Evolutionary conservation across 139 green algal genomes (phyloP).

Genomic region (Chlamydomonas sp.): DNA sequence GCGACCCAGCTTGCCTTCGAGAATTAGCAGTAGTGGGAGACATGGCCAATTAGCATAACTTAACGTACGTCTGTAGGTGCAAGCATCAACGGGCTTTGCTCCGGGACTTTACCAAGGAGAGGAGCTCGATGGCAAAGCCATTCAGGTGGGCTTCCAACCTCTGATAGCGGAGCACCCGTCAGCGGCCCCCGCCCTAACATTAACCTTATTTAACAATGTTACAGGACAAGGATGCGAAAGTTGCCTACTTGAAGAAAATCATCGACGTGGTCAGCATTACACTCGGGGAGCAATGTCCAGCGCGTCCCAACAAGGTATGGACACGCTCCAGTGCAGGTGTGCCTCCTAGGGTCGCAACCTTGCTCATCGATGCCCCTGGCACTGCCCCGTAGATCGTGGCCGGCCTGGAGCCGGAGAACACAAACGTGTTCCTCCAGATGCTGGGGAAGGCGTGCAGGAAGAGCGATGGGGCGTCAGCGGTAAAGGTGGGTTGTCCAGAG

Average conservation of each 20-base stretch:
- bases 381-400: conserved; percentile 75
- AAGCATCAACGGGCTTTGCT: conserved; percentile 77
- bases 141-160: conserved; percentile 50
- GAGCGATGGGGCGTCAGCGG: conserved; percentile 44
- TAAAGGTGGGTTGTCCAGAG: conserved; percentile 42
- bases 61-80: conserved; percentile 57
- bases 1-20: neutral
- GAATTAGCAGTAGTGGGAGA: too few species aligned
- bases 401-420: conserved; percentile 85
- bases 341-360: neutral
- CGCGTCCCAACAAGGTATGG: conserved; percentile 75
- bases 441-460: conserved; percentile 58
- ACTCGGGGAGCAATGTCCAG: conserved; percentile 64
- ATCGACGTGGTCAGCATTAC: conserved; percentile 69
- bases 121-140: conserved; percentile 73
- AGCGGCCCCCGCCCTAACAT: neutral
- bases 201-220: neutral
- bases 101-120: conserved; percentile 69
- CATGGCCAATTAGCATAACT: too few species aligned
- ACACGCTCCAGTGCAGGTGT: neutral
- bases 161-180: too few species aligned
- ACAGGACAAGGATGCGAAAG: conserved; percentile 85
- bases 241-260: conserved; percentile 84
- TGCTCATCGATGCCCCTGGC: neutral
- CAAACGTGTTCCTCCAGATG: conserved; percentile 87